Conservation (phyloP, 768 basidiomycete genomes). For the Russula griseocarnosa region DNA sequence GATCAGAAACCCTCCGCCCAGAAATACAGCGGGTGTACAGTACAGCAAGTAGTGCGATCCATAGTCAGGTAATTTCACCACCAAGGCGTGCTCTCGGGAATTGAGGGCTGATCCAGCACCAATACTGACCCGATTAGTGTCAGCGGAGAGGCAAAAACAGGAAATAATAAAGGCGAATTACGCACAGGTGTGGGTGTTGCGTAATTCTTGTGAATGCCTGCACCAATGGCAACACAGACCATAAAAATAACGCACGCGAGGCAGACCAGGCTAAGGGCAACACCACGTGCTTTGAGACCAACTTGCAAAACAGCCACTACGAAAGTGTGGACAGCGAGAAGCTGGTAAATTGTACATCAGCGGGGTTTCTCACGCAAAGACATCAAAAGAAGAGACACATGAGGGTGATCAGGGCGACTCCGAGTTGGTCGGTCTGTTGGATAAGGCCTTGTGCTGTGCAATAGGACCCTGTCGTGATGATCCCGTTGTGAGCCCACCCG, state of each 20-base stretch:
- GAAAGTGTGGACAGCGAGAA: constrained; percentile 43
- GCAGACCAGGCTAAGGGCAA: constrained; percentile 28
- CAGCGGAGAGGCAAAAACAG: neutral
- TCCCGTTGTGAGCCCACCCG: constrained; percentile 38
- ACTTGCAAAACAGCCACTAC: constrained; percentile 38
- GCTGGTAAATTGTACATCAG: constrained; percentile 31
- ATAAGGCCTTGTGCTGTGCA: constrained; percentile 41
- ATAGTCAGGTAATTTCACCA: constrained; percentile 2
- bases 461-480: constrained; percentile 35
- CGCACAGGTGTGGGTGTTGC: constrained; percentile 38
- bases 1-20: too few relatives aligned
- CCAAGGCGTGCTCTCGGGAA: neutral
- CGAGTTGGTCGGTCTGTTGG: constrained; percentile 43
- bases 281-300: constrained; percentile 31
- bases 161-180: neutral
- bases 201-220: constrained; percentile 30
- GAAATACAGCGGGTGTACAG: neutral
- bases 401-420: constrained; percentile 42
- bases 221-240: constrained; percentile 37
- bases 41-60: neutral
- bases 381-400: constrained; percentile 31
- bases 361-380: neutral
- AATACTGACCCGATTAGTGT: neutral
- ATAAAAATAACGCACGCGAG: constrained; percentile 25
- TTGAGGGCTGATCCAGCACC: constrained; percentile 4